phyloP scores from a whole-genome alignment of 352 stramenopile species.

The Globisporangium orthogonon region DNA sequence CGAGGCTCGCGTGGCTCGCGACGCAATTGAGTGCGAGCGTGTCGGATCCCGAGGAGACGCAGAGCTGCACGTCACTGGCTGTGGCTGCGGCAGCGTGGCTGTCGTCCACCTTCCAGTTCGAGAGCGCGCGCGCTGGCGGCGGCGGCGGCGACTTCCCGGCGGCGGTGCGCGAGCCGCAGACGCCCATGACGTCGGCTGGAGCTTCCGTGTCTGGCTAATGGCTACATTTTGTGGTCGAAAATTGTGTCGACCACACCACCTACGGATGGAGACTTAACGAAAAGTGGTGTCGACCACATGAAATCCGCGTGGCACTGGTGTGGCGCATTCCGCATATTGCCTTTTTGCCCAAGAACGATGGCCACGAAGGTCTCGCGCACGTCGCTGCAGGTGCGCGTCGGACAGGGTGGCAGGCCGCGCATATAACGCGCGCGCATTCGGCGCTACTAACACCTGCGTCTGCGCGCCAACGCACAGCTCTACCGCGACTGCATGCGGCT shows the following conservation, averaged over 20 bases:
- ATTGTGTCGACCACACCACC: too few relatives aligned
- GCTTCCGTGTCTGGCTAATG: not conserved
- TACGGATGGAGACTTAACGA: not conserved
- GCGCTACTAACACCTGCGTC: not conserved
- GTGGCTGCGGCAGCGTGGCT: not conserved
- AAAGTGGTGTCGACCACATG: not conserved
- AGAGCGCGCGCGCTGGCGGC: constrained; percentile 18
- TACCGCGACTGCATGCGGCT: constrained; percentile 83
- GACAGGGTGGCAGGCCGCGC: too few relatives aligned
- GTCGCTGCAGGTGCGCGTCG: constrained; percentile 48
- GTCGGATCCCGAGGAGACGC: not conserved
- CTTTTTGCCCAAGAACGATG: constrained; percentile 16
- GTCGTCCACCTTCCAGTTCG: constrained; percentile 40
- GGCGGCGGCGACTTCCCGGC: constrained; percentile 5
- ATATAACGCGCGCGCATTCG: not conserved
- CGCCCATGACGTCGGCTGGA: constrained; percentile 28
- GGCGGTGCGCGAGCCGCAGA: constrained; percentile 30
- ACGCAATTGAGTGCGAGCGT: constrained; percentile 47
- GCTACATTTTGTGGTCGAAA: not conserved
- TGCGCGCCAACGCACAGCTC: constrained; percentile 27
- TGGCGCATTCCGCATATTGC: not conserved
- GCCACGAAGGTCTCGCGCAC: constrained; percentile 69
- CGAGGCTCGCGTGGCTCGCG: constrained; percentile 23
- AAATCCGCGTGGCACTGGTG: constrained; percentile 3
- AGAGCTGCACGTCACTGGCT: not conserved